Evolutionary conservation across 106 monocot genomes (phyloP), one percentile per base, ranked within the genome.

Genomic region (Triglochin maritima): DNA sequence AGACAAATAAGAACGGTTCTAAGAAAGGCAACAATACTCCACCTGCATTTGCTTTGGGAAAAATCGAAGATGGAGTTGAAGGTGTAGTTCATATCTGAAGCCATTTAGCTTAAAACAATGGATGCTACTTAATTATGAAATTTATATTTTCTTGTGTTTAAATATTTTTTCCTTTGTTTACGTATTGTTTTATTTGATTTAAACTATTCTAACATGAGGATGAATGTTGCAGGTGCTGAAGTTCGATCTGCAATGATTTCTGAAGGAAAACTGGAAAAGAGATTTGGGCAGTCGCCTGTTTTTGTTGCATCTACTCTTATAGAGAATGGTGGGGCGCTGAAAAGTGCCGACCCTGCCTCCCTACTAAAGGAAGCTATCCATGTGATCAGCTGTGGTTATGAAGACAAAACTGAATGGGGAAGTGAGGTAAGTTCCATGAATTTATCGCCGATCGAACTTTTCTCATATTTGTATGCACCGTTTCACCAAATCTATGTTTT

Each of bases 231-330:
- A 83, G 81, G 81, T n/a, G 71, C 76, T 49, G 77, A 77, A 65
- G 69, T 81, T 14, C 83, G 77, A 48, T 56, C 82, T 16, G 12
- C 66, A 44, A 6, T 61, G 16, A 59, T 80, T 66, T 76, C 84
- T n/a, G 67, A 78, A 63, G 2, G 59, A 59, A 89, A 84, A 65
- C 72, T 90, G 65, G 86, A 86, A 62, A 90, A 90, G 81, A 90
- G 73, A 57, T 90, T 86, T 68, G 90, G 90, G 0, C 90, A 86
- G 67, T 86, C 86, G 56, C 81, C 86, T 48, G 90, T 86, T 62
- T 90, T 90, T 76, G 86, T 90, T 65, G 86, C 84, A 4, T 90
- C 90, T 8, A 90, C 90, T 57, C 69, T 84, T 5, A 61, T 90
- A 42, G 86, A 86, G 68, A 73, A 86, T 66, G 90, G 90, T 49